Evolutionary conservation across 2,329 filamentous ascomycete genomes (phyloP).

Genomic region (Pezicula carpinea): DNA sequence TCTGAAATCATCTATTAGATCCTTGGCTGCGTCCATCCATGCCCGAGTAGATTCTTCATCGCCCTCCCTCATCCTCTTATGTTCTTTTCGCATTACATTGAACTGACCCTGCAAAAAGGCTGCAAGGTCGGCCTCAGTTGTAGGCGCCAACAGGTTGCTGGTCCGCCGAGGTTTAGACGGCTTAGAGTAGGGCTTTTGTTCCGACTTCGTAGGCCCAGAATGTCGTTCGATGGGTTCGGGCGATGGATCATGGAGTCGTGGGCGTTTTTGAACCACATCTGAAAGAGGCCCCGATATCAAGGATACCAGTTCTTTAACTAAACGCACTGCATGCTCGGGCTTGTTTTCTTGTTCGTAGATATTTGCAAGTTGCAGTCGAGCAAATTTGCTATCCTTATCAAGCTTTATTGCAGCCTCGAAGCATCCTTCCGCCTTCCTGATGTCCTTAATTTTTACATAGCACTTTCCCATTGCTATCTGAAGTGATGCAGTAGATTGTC

Average conservation of each 20-base stretch:
- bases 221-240: background rate
- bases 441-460: conserved; percentile 59
- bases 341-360: conserved; percentile 75
- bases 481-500: conserved; percentile 42
- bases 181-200: too few relatives aligned
- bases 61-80: conserved; percentile 28
- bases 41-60: conserved; percentile 17
- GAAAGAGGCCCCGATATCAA: conserved; percentile 47
- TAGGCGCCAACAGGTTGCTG: too few relatives aligned
- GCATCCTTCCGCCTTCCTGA: conserved; percentile 68
- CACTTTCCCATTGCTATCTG: conserved; percentile 50
- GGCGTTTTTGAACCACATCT: conserved; percentile 2
- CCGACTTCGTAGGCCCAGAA: background rate
- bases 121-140: conserved; percentile 27
- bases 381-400: conserved; percentile 68
- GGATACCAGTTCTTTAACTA: conserved; percentile 70
- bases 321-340: conserved; percentile 70
- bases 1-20: conserved; percentile 59
- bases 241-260: background rate
- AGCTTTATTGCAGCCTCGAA: conserved; percentile 71
- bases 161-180: too few relatives aligned
- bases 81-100: conserved; percentile 37
- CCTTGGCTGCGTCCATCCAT: conserved; percentile 56
- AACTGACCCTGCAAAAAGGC: conserved; percentile 31
- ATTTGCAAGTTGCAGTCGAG: conserved; percentile 73